phyloP scores from a whole-genome alignment of 2,329 filamentous ascomycete species.

The Diaporthe aspalathi region DNA sequence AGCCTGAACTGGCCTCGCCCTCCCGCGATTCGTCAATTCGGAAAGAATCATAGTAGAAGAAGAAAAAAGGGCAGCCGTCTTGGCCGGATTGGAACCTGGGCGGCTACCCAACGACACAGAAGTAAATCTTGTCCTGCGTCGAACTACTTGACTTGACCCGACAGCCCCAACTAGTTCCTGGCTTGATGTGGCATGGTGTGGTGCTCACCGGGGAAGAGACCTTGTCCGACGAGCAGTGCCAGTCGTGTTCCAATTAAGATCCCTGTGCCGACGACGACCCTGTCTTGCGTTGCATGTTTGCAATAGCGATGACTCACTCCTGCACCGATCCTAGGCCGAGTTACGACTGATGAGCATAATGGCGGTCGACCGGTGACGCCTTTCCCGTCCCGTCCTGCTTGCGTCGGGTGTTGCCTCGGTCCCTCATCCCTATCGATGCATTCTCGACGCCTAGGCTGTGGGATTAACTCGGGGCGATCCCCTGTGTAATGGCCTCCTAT shows the following conservation, averaged over 20 bases:
- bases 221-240: constrained; percentile 30
- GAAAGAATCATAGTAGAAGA: not conserved
- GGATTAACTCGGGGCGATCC: no score
- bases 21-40: constrained; percentile 31
- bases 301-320: constrained; percentile 39
- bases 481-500: no score
- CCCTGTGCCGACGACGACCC: constrained; percentile 32
- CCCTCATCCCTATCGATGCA: not conserved
- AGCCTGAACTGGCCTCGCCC: constrained; percentile 5
- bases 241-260: constrained; percentile 37
- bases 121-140: constrained; percentile 8
- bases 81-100: not conserved
- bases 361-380: constrained; percentile 7
- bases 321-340: constrained; percentile 6
- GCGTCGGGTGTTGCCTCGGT: not conserved
- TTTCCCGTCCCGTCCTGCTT: constrained; percentile 28
- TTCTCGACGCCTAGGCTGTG: no score
- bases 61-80: not conserved
- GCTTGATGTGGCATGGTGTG: constrained; percentile 24
- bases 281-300: constrained; percentile 33
- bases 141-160: not conserved
- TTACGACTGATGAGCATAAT: no score
- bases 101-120: constrained; percentile 9
- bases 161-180: constrained; percentile 1
- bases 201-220: constrained; percentile 28